Evolutionary conservation across 176 grass and related monocot species (phyloP).

Genomic region (bread wheat (Triticum aestivum)): IWGSC_CS_RefSeq_v2.1 NC_057803.1:486927990-486928489

Average conservation of each 20-base stretch:
- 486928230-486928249: neutral
- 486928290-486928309: neutral
- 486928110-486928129: slow-evolving; percentile 60
- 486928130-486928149: slow-evolving; percentile 32
- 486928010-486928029: slow-evolving; percentile 16
- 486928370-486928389: neutral
- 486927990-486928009: slow-evolving; percentile 35
- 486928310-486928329: neutral
- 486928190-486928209: slow-evolving; percentile 54
- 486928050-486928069: slow-evolving; percentile 60
- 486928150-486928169: slow-evolving; percentile 48
- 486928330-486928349: neutral
- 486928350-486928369: neutral
- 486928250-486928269: neutral
- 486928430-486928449: neutral
- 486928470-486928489: too few species aligned
- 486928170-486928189: slow-evolving; percentile 11
- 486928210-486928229: slow-evolving; percentile 24
- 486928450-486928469: neutral
- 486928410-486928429: neutral
- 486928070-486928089: slow-evolving; percentile 51
- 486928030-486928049: slow-evolving; percentile 36
- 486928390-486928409: neutral
- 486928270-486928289: neutral
- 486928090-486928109: neutral